phyloP scores from a whole-genome alignment of 2,329 filamentous ascomycete species.

The Neonectria hederae region DNA sequence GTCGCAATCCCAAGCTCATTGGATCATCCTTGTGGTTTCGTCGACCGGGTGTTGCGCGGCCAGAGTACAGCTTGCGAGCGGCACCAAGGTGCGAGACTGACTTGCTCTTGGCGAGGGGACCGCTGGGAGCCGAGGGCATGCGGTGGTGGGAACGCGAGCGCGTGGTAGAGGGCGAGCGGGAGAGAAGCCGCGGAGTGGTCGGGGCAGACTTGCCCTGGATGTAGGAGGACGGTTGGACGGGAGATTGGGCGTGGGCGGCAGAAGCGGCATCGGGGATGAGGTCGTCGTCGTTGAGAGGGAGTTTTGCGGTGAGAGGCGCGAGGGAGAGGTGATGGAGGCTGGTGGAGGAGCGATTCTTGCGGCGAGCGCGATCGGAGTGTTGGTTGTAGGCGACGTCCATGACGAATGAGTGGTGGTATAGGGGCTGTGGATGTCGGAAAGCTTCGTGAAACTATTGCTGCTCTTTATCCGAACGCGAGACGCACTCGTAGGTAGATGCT shows the following conservation, averaged over 20 bases:
- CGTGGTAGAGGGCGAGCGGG: conserved; percentile 63
- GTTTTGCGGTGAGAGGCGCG: conserved; percentile 70
- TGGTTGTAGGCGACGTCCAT: conserved; percentile 71
- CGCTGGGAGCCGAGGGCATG: conserved; percentile 49
- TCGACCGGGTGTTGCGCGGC: conserved; percentile 49
- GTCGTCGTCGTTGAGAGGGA: conserved; percentile 66
- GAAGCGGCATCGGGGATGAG: conserved; percentile 50
- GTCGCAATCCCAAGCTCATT: conserved; percentile 42
- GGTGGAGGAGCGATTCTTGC: conserved; percentile 67
- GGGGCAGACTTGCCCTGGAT: conserved; percentile 71
- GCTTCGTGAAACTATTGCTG: neutral
- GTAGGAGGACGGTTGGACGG: conserved; percentile 57
- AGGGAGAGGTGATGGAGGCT: conserved; percentile 70
- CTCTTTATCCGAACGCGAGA: neutral
- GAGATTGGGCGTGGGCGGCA: conserved; percentile 40
- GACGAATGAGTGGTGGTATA: conserved; percentile 8
- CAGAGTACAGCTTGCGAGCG: conserved; percentile 38
- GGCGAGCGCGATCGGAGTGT: conserved; percentile 64
- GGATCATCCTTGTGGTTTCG: conserved; percentile 45
- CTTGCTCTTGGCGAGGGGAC: conserved; percentile 66
- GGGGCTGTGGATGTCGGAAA: too few species aligned
- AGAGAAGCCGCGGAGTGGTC: conserved; percentile 70
- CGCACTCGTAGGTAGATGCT: neutral
- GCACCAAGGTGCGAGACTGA: conserved; percentile 65
- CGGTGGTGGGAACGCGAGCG: conserved; percentile 58